These are phyloP conservation scores for Daldinia sp. DNA, from an alignment of 2,329 filamentous ascomycete genomes.

Conservation along the genomic window DNA sequence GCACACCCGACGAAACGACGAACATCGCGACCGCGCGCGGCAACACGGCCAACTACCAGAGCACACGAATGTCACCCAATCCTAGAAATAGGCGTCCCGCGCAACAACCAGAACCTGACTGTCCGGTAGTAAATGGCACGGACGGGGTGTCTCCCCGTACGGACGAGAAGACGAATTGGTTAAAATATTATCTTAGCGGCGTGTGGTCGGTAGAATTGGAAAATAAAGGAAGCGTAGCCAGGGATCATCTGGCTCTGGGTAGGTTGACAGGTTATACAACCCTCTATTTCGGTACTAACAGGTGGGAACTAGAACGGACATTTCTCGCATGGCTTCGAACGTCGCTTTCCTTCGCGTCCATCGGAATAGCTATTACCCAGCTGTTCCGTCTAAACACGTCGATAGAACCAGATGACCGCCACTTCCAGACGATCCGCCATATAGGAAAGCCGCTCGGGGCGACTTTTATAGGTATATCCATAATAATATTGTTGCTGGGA, in stretches of 20 bases:
- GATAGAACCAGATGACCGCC: conserved; percentile 52
- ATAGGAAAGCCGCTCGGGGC: conserved; percentile 79
- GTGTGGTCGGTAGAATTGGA: conserved; percentile 77
- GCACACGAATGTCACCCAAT: conserved; percentile 45
- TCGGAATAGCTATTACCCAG: conserved; percentile 84
- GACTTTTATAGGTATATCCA: conserved; percentile 78
- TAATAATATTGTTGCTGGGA: conserved; percentile 77
- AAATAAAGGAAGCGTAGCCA: conserved; percentile 84
- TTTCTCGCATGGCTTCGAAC: conserved; percentile 88
- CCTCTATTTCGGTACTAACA: conserved; percentile 25
- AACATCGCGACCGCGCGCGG: conserved; percentile 50
- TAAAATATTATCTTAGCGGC: conserved; percentile 56
- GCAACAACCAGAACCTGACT: conserved; percentile 33
- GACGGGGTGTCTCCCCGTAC: conserved; percentile 29
- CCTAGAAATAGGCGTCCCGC: conserved; percentile 34
- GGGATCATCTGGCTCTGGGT: conserved; percentile 85
- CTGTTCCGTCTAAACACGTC: conserved; percentile 83
- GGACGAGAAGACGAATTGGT: conserved; percentile 56
- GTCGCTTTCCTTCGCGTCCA: conserved; percentile 80
- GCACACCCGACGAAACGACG: conserved; percentile 52
- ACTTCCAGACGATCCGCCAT: conserved; percentile 60
- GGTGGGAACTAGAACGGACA: conserved; percentile 70
- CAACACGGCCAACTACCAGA: conserved; percentile 51
- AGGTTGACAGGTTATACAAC: conserved; percentile 36
- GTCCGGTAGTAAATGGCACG: conserved; percentile 30